phyloP scores from a whole-genome alignment of 805 yeast species.

The Ogataea salicorniae region DNA sequence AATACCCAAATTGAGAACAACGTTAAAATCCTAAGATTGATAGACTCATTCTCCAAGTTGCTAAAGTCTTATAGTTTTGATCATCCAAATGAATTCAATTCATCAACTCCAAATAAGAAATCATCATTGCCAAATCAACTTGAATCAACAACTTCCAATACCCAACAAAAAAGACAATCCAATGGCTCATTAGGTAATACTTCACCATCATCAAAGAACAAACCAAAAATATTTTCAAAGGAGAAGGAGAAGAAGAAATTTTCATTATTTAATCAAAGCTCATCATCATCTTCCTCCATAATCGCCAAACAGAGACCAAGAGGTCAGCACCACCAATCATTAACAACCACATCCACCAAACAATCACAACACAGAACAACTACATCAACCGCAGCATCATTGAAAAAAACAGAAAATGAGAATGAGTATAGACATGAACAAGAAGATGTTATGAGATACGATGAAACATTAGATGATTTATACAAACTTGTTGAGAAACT shows the following conservation, averaged over 20 bases:
- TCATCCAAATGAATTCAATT: neutral
- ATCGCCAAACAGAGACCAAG: neutral
- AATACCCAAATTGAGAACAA: neutral
- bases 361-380: neutral
- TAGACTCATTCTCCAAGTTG: slow-evolving; percentile 4
- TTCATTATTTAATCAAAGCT: neutral
- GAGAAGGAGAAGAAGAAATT: slow-evolving; percentile 2
- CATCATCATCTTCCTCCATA: neutral
- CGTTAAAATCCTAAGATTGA: slow-evolving; percentile 1
- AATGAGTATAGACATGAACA: neutral
- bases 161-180: neutral
- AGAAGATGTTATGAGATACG: neutral
- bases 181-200: neutral
- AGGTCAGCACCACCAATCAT: neutral
- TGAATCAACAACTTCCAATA: neutral
- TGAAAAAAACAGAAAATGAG: neutral
- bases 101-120: neutral
- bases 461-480: slow-evolving; percentile 4
- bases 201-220: neutral
- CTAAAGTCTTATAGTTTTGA: slow-evolving; percentile 3
- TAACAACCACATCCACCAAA: neutral
- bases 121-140: neutral
- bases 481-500: neutral
- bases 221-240: neutral
- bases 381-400: neutral